phyloP scores from a whole-genome alignment of 768 basidiomycete species.

The Mycena belliarum region DNA sequence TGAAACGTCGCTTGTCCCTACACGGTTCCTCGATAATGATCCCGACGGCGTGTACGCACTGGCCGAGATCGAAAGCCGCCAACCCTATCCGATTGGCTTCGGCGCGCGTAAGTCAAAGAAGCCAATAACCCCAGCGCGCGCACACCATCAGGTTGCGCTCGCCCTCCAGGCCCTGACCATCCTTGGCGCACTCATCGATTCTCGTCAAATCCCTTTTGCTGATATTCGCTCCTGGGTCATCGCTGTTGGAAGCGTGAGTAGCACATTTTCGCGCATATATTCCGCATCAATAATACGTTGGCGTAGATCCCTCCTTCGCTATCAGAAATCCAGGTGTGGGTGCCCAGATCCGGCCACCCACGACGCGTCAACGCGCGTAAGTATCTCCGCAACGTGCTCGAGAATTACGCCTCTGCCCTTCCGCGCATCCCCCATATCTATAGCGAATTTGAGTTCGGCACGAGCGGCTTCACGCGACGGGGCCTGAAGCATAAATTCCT shows the following conservation, averaged over 20 bases:
- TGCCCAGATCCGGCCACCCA: not conserved
- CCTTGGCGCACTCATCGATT: not conserved
- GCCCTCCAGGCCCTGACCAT: constrained; percentile 13
- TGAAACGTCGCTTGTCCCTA: not conserved
- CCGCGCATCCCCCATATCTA: constrained; percentile 1
- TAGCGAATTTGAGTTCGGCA: not conserved
- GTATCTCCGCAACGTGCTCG: not conserved
- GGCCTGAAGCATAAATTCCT: not conserved
- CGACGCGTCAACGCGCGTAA: not conserved
- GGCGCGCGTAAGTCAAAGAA: not conserved
- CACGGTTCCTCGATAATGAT: not conserved
- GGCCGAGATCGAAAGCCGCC: not conserved
- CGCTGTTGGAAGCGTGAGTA: constrained; percentile 6
- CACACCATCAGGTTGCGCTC: not conserved
- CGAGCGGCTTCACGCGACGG: not conserved
- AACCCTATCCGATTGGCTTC: not conserved
- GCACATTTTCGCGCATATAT: not conserved
- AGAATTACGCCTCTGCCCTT: not conserved
- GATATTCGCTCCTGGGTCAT: constrained; percentile 8
- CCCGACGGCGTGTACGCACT: not conserved
- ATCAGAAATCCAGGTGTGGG: not conserved
- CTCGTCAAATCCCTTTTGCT: constrained; percentile 2
- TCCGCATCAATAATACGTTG: not conserved
- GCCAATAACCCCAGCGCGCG: not conserved
- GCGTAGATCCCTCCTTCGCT: not conserved